Evolutionary conservation across 495 filamentous ascomycete genomes (phyloP), one percentile per base, ranked within the genome.

Genomic region (Cercophora newfieldiana): DNA sequence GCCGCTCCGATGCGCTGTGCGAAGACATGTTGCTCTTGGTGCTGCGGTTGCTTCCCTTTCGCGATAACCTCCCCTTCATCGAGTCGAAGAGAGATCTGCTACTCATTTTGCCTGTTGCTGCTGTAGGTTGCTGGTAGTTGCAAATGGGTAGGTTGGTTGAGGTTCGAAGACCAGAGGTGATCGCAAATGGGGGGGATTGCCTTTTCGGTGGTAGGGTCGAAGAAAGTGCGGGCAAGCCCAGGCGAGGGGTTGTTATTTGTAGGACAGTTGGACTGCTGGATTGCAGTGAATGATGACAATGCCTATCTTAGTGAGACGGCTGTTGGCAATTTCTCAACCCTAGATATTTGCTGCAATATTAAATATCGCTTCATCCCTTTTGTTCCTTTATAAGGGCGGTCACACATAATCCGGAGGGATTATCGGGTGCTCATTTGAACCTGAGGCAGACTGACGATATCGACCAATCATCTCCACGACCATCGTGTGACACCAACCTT

Each of bases 21-120:
- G 59, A 26, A 3, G 50, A 63, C 19, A 16, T 44, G 49, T 47
- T 28, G 37, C 61, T 59, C 22, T 63, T 69, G 51, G 50, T 49
- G 7, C 44, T 66, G 58, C 59, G 57, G 62, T 59, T 59, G 54
- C 59, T 51, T 7, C 19, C 16, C 56, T 64, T 70, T 12, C 49
- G 53, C 51, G 70, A 65, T 24, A 74, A 25, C 56, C 58, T 70
- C 51, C 64, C 67, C 33, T 67, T 70, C 58, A 76, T 18, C 2
- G 65, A 64, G 44, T 59, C 68, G 48, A 74, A 70, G 44, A 74
- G 19, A 25, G 66, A 66, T 21, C 50, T 26, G 16, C 67, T 26
- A 31, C 29, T 51, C 65, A 67, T 69, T 31, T 10, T 63, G 49
- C 54, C 12, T 61, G 62, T 12, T 51, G 54, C n/a, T n/a, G 7